These are phyloP conservation scores for Helotiales sp. DNA, from an alignment of 2,329 filamentous ascomycete genomes.

Conservation along the genomic window DNA sequence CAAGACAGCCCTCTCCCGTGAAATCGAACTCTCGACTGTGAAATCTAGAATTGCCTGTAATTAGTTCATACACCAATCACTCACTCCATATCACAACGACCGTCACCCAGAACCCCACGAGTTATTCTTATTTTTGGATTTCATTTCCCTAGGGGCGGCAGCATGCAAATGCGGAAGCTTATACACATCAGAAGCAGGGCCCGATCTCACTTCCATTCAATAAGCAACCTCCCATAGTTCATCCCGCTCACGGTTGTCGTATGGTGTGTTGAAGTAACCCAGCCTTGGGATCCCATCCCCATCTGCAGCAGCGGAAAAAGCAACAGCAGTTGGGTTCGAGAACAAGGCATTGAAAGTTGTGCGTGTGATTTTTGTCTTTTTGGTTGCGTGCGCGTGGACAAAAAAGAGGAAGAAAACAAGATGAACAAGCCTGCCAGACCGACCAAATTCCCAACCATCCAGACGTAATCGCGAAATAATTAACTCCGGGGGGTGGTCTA, in stretches of 20 bases:
- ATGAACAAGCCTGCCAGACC: constrained; percentile 32
- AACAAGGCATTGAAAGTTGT: constrained; percentile 44
- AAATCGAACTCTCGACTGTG: neutral
- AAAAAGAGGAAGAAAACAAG: constrained; percentile 23
- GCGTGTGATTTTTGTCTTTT: constrained; percentile 1
- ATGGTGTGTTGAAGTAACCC: constrained; percentile 31
- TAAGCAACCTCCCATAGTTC: constrained; percentile 38
- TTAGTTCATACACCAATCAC: constrained; percentile 3
- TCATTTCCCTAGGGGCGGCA: constrained; percentile 43
- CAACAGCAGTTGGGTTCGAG: constrained; percentile 25
- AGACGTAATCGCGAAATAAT: constrained; percentile 35
- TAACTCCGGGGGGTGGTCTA: constrained; percentile 56
- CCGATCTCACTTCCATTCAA: constrained; percentile 37
- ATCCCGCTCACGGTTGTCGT: constrained; percentile 33
- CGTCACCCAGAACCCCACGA: neutral
- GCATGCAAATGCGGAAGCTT: constrained; percentile 42
- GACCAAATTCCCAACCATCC: constrained; percentile 30
- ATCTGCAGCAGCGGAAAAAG: constrained; percentile 3
- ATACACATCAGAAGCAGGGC: constrained; percentile 39
- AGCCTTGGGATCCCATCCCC: constrained; percentile 40
- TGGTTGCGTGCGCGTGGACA: neutral
- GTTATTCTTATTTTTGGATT: constrained; percentile 36
- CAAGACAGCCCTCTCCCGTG: neutral
- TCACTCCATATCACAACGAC: neutral
- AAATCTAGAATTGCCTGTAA: neutral